phyloP scores from a whole-genome alignment of 306 rosid species.

The Vicia faba region DNA sequence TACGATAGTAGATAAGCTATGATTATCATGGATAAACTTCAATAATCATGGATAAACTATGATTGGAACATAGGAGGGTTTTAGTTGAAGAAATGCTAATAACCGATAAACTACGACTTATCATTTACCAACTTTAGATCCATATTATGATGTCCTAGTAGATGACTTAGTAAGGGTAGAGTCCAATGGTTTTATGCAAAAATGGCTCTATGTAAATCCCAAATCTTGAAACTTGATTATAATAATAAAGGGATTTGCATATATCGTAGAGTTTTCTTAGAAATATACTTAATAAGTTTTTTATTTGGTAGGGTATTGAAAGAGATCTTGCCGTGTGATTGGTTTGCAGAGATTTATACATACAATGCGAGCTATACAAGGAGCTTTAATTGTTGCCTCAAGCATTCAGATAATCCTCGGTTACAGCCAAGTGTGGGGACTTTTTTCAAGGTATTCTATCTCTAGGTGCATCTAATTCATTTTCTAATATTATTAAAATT shows the following conservation, averaged over 20 bases:
- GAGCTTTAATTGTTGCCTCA: constrained; percentile 92
- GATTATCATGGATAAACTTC: constrained; percentile 8
- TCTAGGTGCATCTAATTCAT: constrained; percentile 1
- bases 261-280: constrained; percentile 26
- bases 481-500: constrained; percentile 13
- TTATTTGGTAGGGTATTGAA: constrained; percentile 87
- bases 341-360: constrained; percentile 97
- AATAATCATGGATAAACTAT: background rate
- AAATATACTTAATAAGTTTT: constrained; percentile 51
- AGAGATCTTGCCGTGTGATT: constrained; percentile 80
- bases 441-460: constrained; percentile 74
- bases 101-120: background rate
- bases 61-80: constrained; percentile 1
- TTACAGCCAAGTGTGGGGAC: constrained; percentile 98
- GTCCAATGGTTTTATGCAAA: constrained; percentile 24
- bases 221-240: constrained; percentile 18
- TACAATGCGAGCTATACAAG: constrained; percentile 96
- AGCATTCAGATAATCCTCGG: constrained; percentile 93
- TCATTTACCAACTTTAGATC: constrained; percentile 1
- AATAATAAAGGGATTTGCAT: constrained; percentile 35
- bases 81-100: constrained; percentile 24
- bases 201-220: background rate
- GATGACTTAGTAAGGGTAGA: constrained; percentile 16
- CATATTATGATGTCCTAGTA: constrained; percentile 12
- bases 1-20: background rate